A percentile compares a stretch with the other conserved stretches of the same genome.
phyloP scores from a whole-genome alignment of 768 basidiomycete genomes.

The Tulasnella sp. region DNA sequence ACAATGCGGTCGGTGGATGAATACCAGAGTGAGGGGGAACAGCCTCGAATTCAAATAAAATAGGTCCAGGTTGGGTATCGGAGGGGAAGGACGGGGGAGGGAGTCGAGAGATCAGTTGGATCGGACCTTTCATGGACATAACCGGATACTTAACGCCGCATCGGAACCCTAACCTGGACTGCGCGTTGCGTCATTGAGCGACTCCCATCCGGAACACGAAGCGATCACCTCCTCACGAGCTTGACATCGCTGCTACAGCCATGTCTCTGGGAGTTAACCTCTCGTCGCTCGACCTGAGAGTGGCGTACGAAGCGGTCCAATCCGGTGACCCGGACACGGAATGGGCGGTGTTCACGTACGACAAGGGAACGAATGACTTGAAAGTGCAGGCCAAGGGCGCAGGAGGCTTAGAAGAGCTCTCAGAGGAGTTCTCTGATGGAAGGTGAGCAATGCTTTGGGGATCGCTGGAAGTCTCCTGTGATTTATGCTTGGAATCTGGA shows the following conservation, averaged over 20 bases:
- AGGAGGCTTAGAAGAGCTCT: slow-evolving; percentile 39
- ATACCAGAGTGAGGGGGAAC: too few species aligned
- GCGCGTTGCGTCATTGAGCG: neutral
- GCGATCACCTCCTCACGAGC: neutral
- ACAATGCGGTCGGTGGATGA: too few species aligned
- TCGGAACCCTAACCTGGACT: neutral
- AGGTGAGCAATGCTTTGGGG: slow-evolving; percentile 37
- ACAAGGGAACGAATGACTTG: slow-evolving; percentile 26
- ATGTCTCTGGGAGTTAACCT: slow-evolving; percentile 80
- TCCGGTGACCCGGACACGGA: slow-evolving; percentile 49
- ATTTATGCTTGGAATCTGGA: neutral
- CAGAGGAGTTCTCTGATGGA: slow-evolving; percentile 93
- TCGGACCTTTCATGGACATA: too few species aligned
- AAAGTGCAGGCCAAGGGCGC: slow-evolving; percentile 30
- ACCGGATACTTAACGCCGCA: neutral
- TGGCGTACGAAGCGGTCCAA: slow-evolving; percentile 67
- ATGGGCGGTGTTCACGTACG: slow-evolving; percentile 21
- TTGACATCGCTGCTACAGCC: neutral
- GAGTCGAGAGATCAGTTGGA: too few species aligned
- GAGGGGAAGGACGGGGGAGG: too few species aligned
- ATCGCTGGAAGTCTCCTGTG: neutral
- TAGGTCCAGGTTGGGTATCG: too few species aligned
- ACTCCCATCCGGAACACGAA: neutral
- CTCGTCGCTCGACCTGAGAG: slow-evolving; percentile 55
- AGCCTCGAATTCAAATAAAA: too few species aligned